phyloP scores from a whole-genome alignment of 176 grass and related monocot genomes.

The Lolium multiflorum region DNA sequence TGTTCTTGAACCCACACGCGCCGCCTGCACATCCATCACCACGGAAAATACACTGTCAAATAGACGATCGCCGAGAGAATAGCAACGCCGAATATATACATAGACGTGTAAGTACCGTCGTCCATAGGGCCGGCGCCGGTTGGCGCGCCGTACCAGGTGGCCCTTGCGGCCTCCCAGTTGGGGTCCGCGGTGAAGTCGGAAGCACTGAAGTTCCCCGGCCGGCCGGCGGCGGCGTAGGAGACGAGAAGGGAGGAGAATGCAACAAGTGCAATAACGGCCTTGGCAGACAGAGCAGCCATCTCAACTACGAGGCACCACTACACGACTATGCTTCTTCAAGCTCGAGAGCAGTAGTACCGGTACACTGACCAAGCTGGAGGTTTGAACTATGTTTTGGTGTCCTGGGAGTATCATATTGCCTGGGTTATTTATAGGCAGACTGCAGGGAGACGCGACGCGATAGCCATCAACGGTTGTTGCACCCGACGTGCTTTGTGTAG shows the following conservation, averaged over 20 bases:
- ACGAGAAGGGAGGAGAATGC: constrained; percentile 40
- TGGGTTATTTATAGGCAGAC: constrained; percentile 50
- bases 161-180: constrained; percentile 55
- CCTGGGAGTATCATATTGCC: constrained; percentile 26
- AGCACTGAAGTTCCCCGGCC: constrained; percentile 5
- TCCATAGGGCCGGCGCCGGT: constrained; percentile 67
- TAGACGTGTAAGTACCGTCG: constrained; percentile 42
- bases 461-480: constrained; percentile 57
- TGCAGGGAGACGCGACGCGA: constrained; percentile 8
- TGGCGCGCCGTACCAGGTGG: constrained; percentile 79
- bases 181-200: constrained; percentile 51
- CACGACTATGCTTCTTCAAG: constrained; percentile 5
- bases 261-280: constrained; percentile 8
- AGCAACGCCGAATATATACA: neutral
- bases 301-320: neutral
- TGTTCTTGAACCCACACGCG: constrained; percentile 65
- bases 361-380: constrained; percentile 14
- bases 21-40: constrained; percentile 49
- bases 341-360: neutral
- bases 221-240: constrained; percentile 9
- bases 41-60: neutral
- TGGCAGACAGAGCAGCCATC: constrained; percentile 12
- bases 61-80: neutral
- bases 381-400: constrained; percentile 36
- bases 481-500: constrained; percentile 45